A percentile compares a stretch with the other conserved stretches of the same genome.
Conservation (phyloP, 768 basidiomycete species). For the Lactarius hengduanensis region DNA sequence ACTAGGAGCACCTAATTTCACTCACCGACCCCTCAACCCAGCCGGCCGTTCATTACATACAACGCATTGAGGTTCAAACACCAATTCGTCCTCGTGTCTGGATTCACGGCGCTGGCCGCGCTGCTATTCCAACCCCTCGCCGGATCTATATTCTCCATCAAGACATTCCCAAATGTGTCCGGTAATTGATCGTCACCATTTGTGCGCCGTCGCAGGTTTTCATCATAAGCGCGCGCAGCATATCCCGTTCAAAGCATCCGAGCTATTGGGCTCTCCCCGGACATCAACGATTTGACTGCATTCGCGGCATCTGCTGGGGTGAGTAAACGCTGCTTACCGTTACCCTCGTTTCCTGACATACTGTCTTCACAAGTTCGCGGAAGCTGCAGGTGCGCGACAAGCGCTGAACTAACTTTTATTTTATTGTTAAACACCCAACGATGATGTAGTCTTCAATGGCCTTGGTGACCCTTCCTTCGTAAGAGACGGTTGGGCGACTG, state of each 20-base stretch:
- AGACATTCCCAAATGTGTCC: slow-evolving; percentile 30
- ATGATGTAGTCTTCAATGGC: slow-evolving; percentile 42
- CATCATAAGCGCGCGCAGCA: not conserved
- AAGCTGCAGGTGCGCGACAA: slow-evolving; percentile 23
- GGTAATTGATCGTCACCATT: slow-evolving; percentile 34
- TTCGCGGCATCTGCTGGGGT: slow-evolving; percentile 28
- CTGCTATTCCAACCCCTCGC: slow-evolving; percentile 60
- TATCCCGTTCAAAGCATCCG: slow-evolving; percentile 19
- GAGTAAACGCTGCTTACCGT: slow-evolving; percentile 37
- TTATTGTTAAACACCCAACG: slow-evolving; percentile 37
- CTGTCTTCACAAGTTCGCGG: slow-evolving; percentile 19
- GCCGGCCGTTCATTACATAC: slow-evolving; percentile 24
- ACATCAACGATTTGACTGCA: slow-evolving; percentile 14
- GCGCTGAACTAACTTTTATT: not conserved
- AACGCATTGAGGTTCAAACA: slow-evolving; percentile 52
- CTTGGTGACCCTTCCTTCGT: slow-evolving; percentile 62
- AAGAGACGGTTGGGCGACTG: slow-evolving; percentile 49
- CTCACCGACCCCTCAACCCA: not conserved
- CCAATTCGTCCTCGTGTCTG: slow-evolving; percentile 52
- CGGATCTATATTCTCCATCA: slow-evolving; percentile 36
- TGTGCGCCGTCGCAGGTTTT: not conserved
- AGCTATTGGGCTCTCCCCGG: slow-evolving; percentile 22
- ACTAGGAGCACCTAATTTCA: no score
- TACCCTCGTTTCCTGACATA: slow-evolving; percentile 23
- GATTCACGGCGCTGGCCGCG: slow-evolving; percentile 46